phyloP scores from a whole-genome alignment of 352 stramenopile genomes.

The Paralagenidium karlingii region DNA sequence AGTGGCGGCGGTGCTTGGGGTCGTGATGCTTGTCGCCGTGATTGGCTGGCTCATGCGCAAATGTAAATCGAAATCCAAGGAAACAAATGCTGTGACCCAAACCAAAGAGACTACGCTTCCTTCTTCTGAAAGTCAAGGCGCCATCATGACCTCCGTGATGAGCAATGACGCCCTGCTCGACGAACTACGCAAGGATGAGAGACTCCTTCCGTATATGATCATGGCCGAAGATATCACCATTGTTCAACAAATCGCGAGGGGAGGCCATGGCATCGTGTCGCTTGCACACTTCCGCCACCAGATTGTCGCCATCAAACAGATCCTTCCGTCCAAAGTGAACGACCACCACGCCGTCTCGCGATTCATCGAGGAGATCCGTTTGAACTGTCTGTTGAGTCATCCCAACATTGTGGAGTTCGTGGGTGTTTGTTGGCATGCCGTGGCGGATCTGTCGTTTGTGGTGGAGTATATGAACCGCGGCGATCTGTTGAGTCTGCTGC shows the following conservation, averaged over 20 bases:
- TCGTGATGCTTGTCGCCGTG: too few relatives aligned
- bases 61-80: too few relatives aligned
- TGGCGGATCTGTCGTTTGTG: constrained; percentile 40
- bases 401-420: constrained; percentile 8
- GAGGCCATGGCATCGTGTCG: constrained; percentile 49
- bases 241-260: constrained; percentile 21
- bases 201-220: too few relatives aligned
- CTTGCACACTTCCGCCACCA: constrained; percentile 17
- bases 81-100: too few relatives aligned
- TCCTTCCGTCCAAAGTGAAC: constrained; percentile 14
- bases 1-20: too few relatives aligned
- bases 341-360: constrained; percentile 7
- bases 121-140: too few relatives aligned
- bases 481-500: constrained; percentile 35
- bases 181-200: too few relatives aligned
- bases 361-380: constrained; percentile 8
- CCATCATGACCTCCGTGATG: too few relatives aligned
- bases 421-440: constrained; percentile 9
- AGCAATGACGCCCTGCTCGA: too few relatives aligned
- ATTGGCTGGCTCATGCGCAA: too few relatives aligned
- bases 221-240: too few relatives aligned
- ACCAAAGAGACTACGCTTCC: too few relatives aligned
- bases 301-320: constrained; percentile 29
- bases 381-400: constrained; percentile 6
- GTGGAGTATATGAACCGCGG: constrained; percentile 48